Evolutionary conservation across 768 basidiomycete genomes (phyloP).

Genomic region (Cystoderma amianthinum): DNA sequence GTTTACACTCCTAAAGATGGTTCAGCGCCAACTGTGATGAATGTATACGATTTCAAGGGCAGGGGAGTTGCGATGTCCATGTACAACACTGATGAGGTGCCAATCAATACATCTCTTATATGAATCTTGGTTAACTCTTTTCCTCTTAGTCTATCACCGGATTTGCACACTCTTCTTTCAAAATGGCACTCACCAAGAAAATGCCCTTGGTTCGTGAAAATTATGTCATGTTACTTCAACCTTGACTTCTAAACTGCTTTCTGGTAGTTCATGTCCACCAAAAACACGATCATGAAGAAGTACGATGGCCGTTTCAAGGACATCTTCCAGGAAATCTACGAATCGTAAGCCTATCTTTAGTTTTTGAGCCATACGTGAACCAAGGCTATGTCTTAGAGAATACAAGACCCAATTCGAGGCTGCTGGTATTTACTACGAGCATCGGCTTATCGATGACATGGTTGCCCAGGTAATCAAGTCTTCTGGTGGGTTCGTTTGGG

Average conservation of each 20-base stretch:
- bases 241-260: neutral
- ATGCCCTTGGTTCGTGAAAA: conserved; percentile 54
- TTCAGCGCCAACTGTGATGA: conserved; percentile 52
- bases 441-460: conserved; percentile 97
- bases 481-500: conserved; percentile 84
- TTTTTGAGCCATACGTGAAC: no score
- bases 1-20: conserved; percentile 83
- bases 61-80: conserved; percentile 92
- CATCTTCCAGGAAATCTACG: conserved; percentile 96
- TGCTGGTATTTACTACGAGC: conserved; percentile 83
- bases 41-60: conserved; percentile 93
- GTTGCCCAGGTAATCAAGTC: conserved; percentile 98
- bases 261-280: conserved; percentile 87
- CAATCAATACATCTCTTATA: conserved; percentile 1
- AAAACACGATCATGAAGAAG: conserved; percentile 95
- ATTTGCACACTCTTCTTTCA: conserved; percentile 97
- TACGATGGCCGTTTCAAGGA: conserved; percentile 99
- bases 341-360: conserved; percentile 40
- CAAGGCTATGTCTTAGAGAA: conserved; percentile 35
- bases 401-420: conserved; percentile 71
- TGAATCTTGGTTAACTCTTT: neutral
- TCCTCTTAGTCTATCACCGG: conserved; percentile 72
- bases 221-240: neutral
- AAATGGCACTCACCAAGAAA: conserved; percentile 84
- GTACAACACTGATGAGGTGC: conserved; percentile 96